These are phyloP conservation scores for Brassica juncea DNA, from an alignment of 345 rosid species.

Conservation along the genomic window DNA sequence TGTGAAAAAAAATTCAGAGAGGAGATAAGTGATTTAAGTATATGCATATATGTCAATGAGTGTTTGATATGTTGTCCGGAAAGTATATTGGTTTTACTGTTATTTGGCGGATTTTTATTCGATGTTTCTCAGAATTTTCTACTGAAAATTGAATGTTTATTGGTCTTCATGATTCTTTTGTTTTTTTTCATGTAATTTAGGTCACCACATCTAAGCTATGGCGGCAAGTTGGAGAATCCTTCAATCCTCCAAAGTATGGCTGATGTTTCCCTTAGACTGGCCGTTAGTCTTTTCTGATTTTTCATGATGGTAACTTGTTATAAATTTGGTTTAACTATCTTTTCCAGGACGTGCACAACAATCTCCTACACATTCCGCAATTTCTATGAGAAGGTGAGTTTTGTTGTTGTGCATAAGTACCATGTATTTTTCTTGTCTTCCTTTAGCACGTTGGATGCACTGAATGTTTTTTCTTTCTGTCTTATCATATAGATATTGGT, in stretches of 20 bases:
- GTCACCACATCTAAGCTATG: conserved; percentile 77
- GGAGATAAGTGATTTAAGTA: background rate
- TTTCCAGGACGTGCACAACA: conserved; percentile 85
- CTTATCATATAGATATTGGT: conserved; percentile 15
- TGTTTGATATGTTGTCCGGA: conserved; percentile 21
- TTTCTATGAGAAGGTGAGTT: conserved; percentile 84
- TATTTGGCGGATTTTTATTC: background rate
- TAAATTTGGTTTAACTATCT: background rate
- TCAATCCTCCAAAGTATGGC: conserved; percentile 88
- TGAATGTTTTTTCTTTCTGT: background rate
- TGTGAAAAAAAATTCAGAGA: conserved; percentile 8
- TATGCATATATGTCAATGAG: conserved; percentile 11
- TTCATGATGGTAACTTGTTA: conserved; percentile 5
- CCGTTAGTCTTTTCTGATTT: background rate
- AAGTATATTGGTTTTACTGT: conserved; percentile 8
- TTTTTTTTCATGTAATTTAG: conserved; percentile 46
- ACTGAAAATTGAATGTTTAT: conserved; percentile 9
- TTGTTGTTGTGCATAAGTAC: conserved; percentile 15
- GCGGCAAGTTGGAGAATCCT: conserved; percentile 93
- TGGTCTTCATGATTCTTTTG: conserved; percentile 20
- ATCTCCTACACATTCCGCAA: conserved; percentile 89
- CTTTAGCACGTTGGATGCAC: background rate
- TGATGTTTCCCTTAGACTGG: conserved; percentile 2
- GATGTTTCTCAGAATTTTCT: background rate
- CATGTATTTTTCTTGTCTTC: background rate